phyloP scores from a whole-genome alignment of 2,329 filamentous ascomycete species.

The Fusarium clavum region DNA sequence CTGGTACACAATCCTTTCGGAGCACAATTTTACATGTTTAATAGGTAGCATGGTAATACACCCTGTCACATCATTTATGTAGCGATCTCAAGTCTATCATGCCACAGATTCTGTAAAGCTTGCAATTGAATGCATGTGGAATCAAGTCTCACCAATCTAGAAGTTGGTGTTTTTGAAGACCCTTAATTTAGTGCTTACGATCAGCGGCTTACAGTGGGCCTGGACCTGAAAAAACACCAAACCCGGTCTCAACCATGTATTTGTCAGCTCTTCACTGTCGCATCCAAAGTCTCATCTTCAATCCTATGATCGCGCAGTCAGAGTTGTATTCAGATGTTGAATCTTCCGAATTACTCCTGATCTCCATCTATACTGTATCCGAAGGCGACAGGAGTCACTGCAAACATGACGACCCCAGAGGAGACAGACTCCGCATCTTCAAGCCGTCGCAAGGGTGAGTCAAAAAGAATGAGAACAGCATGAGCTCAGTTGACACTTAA shows the following conservation, averaged over 20 bases:
- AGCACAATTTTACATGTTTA: neutral
- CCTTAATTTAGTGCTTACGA: conserved; percentile 16
- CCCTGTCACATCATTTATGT: too few species aligned
- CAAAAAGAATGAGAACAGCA: neutral
- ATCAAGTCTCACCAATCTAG: neutral
- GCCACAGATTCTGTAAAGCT: neutral
- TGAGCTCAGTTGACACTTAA: neutral
- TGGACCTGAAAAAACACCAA: neutral
- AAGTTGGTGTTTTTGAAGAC: neutral
- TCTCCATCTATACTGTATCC: accelerated
- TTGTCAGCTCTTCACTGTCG: conserved; percentile 32
- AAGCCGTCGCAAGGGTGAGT: conserved; percentile 42
- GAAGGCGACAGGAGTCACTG: neutral
- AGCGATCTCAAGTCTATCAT: too few species aligned
- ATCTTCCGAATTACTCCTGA: accelerated
- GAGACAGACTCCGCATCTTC: conserved; percentile 30
- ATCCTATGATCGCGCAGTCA: neutral
- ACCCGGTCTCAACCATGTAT: conserved; percentile 13
- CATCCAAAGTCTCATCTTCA: neutral
- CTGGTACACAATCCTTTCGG: neutral
- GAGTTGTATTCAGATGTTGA: too few species aligned
- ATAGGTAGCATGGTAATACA: too few species aligned
- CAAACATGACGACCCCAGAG: conserved; percentile 18
- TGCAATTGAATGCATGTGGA: neutral
- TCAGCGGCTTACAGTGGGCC: neutral